Evolutionary conservation across 2,329 filamentous ascomycete genomes (phyloP), one percentile per base, ranked within the genome.

Genomic region (Clarireedia monteithiana): DNA sequence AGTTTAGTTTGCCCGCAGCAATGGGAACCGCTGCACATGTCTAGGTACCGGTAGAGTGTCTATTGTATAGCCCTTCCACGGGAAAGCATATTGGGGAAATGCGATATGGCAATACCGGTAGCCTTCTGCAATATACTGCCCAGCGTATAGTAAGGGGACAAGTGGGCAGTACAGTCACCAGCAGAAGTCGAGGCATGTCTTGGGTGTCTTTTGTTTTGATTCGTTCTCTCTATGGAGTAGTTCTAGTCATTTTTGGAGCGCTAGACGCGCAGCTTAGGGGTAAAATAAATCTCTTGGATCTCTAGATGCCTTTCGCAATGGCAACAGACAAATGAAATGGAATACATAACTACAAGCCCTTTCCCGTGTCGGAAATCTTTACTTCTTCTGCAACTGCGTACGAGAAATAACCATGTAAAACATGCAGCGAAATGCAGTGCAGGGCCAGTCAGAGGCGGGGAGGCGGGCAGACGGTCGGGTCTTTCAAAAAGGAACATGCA

Each of bases 1-100:
- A 55, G 52, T 55, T 55, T 55, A 44, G 52, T 49, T 50, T 48
- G 49, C 52, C 52, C 52, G 52, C 39, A 44, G 36, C 24, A 6
- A 26, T 38, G 26, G 48, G 26, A 23, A 54, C 44, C 12, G 23
- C 17, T 23, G 42, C 23, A 46, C 23, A 46, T 23, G 12, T 14
- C 24, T 46, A 46, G 20, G 42, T 23, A 23, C 42, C 17, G n/a
- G 7, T 24, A 46, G 30, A 46, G 42, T 46, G 23, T 23, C 23
- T 24, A 9, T 12, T 46, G 17, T 26, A 12, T 14, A 3, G 23
- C 42, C 23, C 20, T 20, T 23, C n/a, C 10, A 42, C 3, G 17
- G 30, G 30, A 34, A 34, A 34, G 30, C 1, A 34, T 34, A 4
- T 12, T 12, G 10, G 10, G 9, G 9, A 30, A 9, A 30, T 30